Evolutionary conservation across 208 protist species (phyloP).

Genomic region (Leishmania martiniquensis): DNA sequence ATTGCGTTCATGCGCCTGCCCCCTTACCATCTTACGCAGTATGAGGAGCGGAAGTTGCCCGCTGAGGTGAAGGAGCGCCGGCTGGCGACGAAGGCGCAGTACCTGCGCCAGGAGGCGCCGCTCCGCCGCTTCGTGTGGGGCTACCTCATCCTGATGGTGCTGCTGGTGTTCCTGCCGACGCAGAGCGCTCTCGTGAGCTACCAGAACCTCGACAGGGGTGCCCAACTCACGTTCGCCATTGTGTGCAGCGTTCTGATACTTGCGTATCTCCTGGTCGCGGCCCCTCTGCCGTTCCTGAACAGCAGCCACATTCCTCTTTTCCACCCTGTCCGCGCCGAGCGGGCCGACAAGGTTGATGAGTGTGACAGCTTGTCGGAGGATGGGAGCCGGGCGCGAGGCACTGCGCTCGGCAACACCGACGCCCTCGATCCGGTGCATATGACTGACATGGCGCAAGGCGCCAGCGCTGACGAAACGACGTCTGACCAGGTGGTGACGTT

Average conservation of each 20-base stretch:
- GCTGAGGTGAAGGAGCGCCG: conserved; percentile 42
- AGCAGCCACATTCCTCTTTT: conserved; percentile 20
- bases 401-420: too few relatives aligned
- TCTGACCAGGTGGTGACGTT: background rate
- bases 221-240: conserved; percentile 46
- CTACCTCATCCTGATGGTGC: conserved; percentile 50
- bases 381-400: background rate
- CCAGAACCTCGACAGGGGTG: conserved; percentile 21
- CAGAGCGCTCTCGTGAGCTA: conserved; percentile 52
- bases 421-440: too few relatives aligned
- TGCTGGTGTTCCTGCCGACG: conserved; percentile 56
- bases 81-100: conserved; percentile 40
- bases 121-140: conserved; percentile 56
- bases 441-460: too few relatives aligned
- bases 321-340: background rate
- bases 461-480: background rate
- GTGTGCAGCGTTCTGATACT: conserved; percentile 30
- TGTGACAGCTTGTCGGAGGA: background rate
- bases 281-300: conserved; percentile 42
- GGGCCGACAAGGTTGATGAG: background rate
- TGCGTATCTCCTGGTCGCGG: conserved; percentile 25
- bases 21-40: conserved; percentile 57
- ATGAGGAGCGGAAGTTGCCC: conserved; percentile 35
- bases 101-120: conserved; percentile 60
- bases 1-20: conserved; percentile 56